Conservation (phyloP, 2,329 filamentous ascomycete genomes). For the Fusarium buharicum region DNA sequence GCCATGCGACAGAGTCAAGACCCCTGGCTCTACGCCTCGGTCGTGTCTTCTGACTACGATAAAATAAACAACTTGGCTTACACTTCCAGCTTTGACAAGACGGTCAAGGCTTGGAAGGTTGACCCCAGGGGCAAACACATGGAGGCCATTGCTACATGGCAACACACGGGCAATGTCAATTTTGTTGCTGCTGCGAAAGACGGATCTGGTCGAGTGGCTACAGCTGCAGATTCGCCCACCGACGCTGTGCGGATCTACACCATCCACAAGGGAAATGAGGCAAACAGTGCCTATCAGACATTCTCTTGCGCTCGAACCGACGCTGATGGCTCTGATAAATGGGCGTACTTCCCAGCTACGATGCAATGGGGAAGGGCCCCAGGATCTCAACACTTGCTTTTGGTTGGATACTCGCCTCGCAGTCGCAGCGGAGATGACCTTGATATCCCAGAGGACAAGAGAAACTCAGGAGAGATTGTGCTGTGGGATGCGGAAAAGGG, state of each 20-base stretch:
- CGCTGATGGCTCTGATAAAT: conserved; percentile 56
- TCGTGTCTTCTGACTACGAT: conserved; percentile 70
- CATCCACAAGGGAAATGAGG: conserved; percentile 52
- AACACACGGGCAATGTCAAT: conserved; percentile 68
- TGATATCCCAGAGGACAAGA: conserved; percentile 68
- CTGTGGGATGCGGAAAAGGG: conserved; percentile 65
- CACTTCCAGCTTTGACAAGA: conserved; percentile 70
- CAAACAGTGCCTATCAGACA: conserved; percentile 50
- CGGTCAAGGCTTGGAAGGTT: conserved; percentile 68
- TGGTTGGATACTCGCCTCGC: conserved; percentile 72
- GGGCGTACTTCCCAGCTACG: conserved; percentile 72
- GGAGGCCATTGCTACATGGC: conserved; percentile 60
- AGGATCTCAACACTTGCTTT: conserved; percentile 61
- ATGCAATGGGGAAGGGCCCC: conserved; percentile 68
- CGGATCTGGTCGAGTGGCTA: conserved; percentile 62
- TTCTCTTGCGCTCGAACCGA: conserved; percentile 57
- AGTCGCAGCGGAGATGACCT: conserved; percentile 62
- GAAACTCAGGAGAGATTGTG: conserved; percentile 68
- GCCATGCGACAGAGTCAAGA: conserved; percentile 69
- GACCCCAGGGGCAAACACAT: conserved; percentile 54
- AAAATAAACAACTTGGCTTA: conserved; percentile 58
- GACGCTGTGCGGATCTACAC: conserved; percentile 68
- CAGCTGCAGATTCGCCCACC: conserved; percentile 65
- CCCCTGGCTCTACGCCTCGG: conserved; percentile 72
- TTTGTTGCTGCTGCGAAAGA: conserved; percentile 67